Conservation (phyloP, 1,139 yeast species). For the Yamadazyma buinensis region DNA sequence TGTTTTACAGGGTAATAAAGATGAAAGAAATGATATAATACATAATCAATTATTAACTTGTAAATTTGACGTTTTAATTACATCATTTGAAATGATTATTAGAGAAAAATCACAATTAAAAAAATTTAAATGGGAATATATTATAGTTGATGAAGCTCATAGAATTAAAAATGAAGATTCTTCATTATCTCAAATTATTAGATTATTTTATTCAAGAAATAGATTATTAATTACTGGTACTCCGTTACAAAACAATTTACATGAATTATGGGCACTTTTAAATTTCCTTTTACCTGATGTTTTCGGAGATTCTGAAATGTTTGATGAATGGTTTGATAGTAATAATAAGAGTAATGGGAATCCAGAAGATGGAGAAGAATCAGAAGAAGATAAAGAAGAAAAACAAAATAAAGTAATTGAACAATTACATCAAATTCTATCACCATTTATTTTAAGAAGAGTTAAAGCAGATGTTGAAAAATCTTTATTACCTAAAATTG, state of each 20-base stretch:
- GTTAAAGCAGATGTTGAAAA: slow-evolving; percentile 92
- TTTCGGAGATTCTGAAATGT: slow-evolving; percentile 83
- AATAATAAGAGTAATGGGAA: slow-evolving; percentile 22
- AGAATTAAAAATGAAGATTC: slow-evolving; percentile 93
- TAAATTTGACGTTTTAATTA: slow-evolving; percentile 82
- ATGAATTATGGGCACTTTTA: slow-evolving; percentile 92
- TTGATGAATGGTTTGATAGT: slow-evolving; percentile 81
- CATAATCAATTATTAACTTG: slow-evolving; percentile 59
- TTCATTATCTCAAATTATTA: slow-evolving; percentile 81
- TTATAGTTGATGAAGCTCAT: slow-evolving; percentile 95
- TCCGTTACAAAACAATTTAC: slow-evolving; percentile 89
- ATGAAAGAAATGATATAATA: slow-evolving; percentile 61
- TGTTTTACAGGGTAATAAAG: slow-evolving; percentile 85
- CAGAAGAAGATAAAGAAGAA: slow-evolving; percentile 36
- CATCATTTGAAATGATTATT: slow-evolving; percentile 91
- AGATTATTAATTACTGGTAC: slow-evolving; percentile 92
- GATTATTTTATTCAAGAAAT: slow-evolving; percentile 80
- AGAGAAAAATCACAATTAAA: slow-evolving; percentile 78
- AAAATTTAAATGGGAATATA: slow-evolving; percentile 89
- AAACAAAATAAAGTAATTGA: slow-evolving; percentile 78
- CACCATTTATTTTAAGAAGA: slow-evolving; percentile 85
- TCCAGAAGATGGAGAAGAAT: slow-evolving; percentile 24
- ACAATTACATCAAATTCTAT: slow-evolving; percentile 77
- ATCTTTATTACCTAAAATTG: slow-evolving; percentile 85
- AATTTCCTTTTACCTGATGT: slow-evolving; percentile 93